These are phyloP conservation scores for Auxenochlorella protothecoides DNA, from an alignment of 139 green algal genomes.

Conservation along the genomic window DNA sequence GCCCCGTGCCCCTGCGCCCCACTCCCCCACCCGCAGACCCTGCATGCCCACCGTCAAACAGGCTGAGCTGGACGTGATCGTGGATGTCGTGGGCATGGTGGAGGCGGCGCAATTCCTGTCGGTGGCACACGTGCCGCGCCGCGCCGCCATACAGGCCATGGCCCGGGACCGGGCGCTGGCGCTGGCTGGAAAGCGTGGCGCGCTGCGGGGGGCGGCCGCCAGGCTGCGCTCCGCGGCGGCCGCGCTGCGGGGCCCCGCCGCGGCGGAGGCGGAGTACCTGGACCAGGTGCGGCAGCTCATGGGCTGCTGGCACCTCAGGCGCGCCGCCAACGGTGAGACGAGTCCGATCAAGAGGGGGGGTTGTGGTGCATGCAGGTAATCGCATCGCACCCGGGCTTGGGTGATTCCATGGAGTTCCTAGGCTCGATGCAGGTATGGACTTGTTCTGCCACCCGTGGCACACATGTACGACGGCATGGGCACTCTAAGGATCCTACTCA, in stretches of 20 bases:
- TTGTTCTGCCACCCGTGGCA: no score
- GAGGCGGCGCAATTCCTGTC: slow-evolving; percentile 30
- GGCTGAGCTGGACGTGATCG: slow-evolving; percentile 25
- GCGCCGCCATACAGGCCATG: not conserved
- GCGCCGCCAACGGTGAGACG: no score
- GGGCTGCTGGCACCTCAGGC: not conserved
- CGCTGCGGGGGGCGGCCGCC: no score
- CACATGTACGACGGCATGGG: no score
- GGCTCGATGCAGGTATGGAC: no score
- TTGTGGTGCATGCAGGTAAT: no score
- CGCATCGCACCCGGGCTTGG: no score
- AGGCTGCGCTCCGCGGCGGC: not conserved
- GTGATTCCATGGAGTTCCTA: no score
- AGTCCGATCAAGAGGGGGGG: no score
- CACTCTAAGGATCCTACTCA: no score
- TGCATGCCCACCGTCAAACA: not conserved
- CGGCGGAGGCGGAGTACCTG: not conserved
- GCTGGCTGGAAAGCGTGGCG: not conserved
- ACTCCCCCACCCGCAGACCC: not conserved
- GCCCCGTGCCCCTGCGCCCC: not conserved
- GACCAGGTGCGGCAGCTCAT: not conserved
- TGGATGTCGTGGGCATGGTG: slow-evolving; percentile 18
- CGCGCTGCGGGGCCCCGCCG: not conserved
- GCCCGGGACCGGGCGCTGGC: not conserved
- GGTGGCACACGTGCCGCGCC: slow-evolving; percentile 10